Evolutionary conservation across 768 basidiomycete species (phyloP).

Genomic region (Artomyces pyxidatus): DNA sequence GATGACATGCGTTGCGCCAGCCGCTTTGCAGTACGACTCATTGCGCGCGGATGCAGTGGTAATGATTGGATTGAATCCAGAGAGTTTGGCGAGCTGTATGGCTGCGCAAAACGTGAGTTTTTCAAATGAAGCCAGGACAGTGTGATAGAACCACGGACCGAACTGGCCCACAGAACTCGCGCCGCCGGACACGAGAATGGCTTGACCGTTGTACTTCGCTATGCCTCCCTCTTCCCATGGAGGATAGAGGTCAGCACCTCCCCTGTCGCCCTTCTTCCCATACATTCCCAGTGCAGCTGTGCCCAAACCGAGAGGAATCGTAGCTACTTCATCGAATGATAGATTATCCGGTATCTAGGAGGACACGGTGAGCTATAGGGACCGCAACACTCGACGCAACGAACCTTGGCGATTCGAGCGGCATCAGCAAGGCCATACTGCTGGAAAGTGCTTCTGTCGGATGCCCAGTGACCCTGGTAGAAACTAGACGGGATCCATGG

Average conservation of each 20-base stretch:
- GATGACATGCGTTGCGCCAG: conserved; percentile 15
- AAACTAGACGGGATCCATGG: neutral
- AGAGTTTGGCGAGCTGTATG: conserved; percentile 14
- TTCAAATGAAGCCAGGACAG: neutral
- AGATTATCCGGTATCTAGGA: conserved; percentile 37
- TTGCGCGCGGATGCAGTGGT: conserved; percentile 12
- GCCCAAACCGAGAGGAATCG: conserved; percentile 41
- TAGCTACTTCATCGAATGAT: conserved; percentile 40
- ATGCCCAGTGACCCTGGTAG: conserved; percentile 4
- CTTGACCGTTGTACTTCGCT: conserved; percentile 35
- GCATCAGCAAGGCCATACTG: conserved; percentile 17
- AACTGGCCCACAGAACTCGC: conserved; percentile 42
- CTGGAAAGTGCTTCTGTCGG: conserved; percentile 14
- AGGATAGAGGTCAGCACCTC: conserved; percentile 32
- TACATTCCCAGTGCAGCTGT: conserved; percentile 46
- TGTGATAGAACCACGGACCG: conserved; percentile 24
- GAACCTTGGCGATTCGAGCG: conserved; percentile 13
- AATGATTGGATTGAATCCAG: conserved; percentile 15
- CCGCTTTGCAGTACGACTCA: conserved; percentile 2
- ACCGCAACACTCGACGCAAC: neutral
- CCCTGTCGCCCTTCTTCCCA: conserved; percentile 21
- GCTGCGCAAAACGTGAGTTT: neutral
- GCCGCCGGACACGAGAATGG: conserved; percentile 42
- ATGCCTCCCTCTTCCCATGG: conserved; percentile 29
- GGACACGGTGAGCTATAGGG: no score